A percentile compares a stretch with the other conserved stretches of the same genome.
These are phyloP conservation scores for Pythium graminicola DNA, from an alignment of 352 stramenopile genomes.

Conservation along the genomic window DNA sequence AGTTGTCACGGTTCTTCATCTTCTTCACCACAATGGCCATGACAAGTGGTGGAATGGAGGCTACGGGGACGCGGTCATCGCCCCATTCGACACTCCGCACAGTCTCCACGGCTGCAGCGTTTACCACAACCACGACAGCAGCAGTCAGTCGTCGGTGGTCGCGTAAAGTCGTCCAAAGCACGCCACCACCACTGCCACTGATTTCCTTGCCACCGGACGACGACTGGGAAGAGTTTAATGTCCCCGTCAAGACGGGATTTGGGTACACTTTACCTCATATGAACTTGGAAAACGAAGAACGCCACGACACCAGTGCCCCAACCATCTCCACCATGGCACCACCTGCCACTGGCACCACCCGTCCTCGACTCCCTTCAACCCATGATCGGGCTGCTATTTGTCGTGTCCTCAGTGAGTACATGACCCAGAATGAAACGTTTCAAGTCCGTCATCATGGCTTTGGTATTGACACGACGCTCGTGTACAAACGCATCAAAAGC, in stretches of 20 bases:
- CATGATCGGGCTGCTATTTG: constrained; percentile 31
- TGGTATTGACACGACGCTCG: constrained; percentile 43
- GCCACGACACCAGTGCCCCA: constrained; percentile 13
- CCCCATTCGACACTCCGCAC: constrained; percentile 2
- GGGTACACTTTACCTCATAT: constrained; percentile 45
- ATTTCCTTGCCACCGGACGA: constrained; percentile 60
- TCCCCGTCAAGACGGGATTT: constrained; percentile 51
- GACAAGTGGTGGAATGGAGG: background rate
- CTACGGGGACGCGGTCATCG: too few species aligned
- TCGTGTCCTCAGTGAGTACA: constrained; percentile 55
- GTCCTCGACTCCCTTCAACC: background rate
- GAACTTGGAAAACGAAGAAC: constrained; percentile 32
- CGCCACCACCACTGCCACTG: constrained; percentile 51
- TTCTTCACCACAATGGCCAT: background rate
- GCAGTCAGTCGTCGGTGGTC: constrained; percentile 43
- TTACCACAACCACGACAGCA: constrained; percentile 3
- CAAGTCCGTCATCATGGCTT: constrained; percentile 54
- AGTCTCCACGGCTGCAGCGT: constrained; percentile 8
- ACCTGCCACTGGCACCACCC: background rate
- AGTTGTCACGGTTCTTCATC: background rate
- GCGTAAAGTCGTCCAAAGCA: constrained; percentile 29
- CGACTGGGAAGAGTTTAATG: constrained; percentile 64
- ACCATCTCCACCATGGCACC: background rate
- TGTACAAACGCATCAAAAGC: constrained; percentile 63
- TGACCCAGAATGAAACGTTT: constrained; percentile 59